These are phyloP conservation scores for Chaetomium globosum DNA, from an alignment of 2,329 filamentous ascomycete genomes.

Conservation along the genomic window DNA sequence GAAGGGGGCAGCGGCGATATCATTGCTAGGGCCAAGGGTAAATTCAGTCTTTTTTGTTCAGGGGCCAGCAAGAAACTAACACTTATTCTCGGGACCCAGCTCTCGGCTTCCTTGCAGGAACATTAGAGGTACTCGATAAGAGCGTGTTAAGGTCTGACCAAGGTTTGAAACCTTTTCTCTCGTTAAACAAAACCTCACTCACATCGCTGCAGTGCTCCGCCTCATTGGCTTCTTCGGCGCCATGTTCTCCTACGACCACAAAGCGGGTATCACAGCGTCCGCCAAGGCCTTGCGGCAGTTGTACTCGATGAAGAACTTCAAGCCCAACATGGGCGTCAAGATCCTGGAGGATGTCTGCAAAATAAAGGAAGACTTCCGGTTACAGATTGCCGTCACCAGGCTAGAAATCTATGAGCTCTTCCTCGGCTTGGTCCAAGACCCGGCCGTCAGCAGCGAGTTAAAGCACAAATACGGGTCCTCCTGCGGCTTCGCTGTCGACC, in stretches of 20 bases:
- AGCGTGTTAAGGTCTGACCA: conserved; percentile 55
- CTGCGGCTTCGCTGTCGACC: conserved; percentile 52
- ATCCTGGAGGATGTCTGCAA: conserved; percentile 55
- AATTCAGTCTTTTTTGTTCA: neutral
- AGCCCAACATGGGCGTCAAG: conserved; percentile 50
- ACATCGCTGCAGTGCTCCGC: conserved; percentile 34
- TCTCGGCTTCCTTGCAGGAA: conserved; percentile 59
- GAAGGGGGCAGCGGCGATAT: conserved; percentile 53
- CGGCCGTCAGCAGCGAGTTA: conserved; percentile 49
- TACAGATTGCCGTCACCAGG: conserved; percentile 56
- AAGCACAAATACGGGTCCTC: conserved; percentile 49
- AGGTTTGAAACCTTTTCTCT: conserved; percentile 40
- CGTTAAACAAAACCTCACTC: neutral
- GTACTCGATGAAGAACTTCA: conserved; percentile 54
- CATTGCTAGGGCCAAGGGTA: conserved; percentile 58
- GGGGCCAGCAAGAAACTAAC: neutral
- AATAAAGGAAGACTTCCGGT: conserved; percentile 59
- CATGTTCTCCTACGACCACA: conserved; percentile 62
- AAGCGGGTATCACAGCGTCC: conserved; percentile 60
- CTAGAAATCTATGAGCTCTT: conserved; percentile 57
- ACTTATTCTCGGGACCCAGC: conserved; percentile 43
- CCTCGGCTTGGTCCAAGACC: conserved; percentile 48
- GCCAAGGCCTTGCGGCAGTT: conserved; percentile 56
- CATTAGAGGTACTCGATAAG: conserved; percentile 52
- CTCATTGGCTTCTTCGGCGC: conserved; percentile 57